Base-by-base conservation (phyloP, 164 flowering plant species). In the Saururus chinensis region DNA sequence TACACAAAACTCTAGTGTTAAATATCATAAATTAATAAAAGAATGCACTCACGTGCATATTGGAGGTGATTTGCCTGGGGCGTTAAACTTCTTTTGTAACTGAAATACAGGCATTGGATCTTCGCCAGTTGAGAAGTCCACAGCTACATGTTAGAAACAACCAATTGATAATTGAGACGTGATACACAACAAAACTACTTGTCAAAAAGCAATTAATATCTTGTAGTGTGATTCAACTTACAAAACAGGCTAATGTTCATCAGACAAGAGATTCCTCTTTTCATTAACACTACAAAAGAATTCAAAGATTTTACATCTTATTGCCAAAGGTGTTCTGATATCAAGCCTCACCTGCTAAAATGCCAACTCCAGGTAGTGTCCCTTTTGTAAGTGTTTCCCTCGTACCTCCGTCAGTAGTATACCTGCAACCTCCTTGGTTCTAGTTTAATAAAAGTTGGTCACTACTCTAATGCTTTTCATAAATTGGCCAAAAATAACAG, bases 401-500 rank as follows among this genome's bases (percentile, higher is more conserved):
- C 1, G 92, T 23, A 68, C 99, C 99, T 63, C 97, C 95, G 81
- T 93, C 97, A 45, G 99, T 93, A 23, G 99, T 93, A 64, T 93
- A 93, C 75, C 99, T 93, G 69, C 56, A 77, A 60, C 53, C 37
- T 19, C 19, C 12, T 53, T 53, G 2, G 24, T 45, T 17, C 49
- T 45, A 9, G 49, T 45, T 45, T 17, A 12, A 45, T 4, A 45
- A 45, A 45, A 45, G 17, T 45, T 45, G 14, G 14, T 7, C 0
- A 45, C 49, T 17, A 8, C 17, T 45, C 49, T 45, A 45, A 45
- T 12, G 23, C 49, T 45, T 45, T 30, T 45, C 49, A 45, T 12
- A 45, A 45, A 45, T 45, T 30, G 37, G 37, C 37, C 37, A 30
- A 30, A 30, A 30, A 30, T 30, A 30, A 30, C 37, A 30, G 37